Evolutionary conservation across 352 stramenopile genomes (phyloP).

Genomic region (Blastocystis sp.): DNA sequence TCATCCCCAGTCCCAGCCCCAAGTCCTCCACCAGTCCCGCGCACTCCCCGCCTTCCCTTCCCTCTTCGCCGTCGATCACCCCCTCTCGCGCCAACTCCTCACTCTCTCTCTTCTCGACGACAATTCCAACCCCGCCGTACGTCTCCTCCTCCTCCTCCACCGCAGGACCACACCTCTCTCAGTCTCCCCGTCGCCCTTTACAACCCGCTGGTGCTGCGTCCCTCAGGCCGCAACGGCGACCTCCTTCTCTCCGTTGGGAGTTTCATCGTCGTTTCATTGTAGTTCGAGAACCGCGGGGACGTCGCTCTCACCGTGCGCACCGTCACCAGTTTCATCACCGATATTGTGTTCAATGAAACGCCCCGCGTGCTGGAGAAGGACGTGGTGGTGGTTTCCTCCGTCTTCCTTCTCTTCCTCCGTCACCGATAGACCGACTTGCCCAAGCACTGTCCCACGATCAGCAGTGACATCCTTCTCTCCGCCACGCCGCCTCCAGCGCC

Average conservation of each 20-base stretch:
- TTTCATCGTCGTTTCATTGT: background rate
- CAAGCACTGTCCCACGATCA: background rate
- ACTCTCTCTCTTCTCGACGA: background rate
- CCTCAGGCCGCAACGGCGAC: background rate
- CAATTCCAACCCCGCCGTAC: background rate
- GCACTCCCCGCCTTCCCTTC: background rate
- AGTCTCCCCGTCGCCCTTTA: background rate
- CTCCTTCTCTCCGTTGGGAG: background rate
- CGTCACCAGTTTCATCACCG: background rate
- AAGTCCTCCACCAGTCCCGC: background rate
- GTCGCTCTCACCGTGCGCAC: background rate
- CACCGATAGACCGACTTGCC: constrained; percentile 1
- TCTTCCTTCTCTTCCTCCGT: background rate
- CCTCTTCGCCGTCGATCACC: background rate
- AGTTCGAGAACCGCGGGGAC: constrained; percentile 14
- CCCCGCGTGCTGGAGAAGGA: background rate
- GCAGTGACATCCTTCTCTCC: background rate
- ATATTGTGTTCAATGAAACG: constrained; percentile 25
- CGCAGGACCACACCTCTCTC: background rate
- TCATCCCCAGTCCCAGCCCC: background rate
- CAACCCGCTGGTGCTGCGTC: background rate
- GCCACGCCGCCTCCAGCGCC: background rate
- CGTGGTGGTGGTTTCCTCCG: constrained; percentile 10
- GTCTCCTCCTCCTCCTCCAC: background rate
- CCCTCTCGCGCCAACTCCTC: background rate